These are phyloP conservation scores for Phytophthora fragariaefolia DNA, from an alignment of 352 stramenopile species.

Conservation along the genomic window DNA sequence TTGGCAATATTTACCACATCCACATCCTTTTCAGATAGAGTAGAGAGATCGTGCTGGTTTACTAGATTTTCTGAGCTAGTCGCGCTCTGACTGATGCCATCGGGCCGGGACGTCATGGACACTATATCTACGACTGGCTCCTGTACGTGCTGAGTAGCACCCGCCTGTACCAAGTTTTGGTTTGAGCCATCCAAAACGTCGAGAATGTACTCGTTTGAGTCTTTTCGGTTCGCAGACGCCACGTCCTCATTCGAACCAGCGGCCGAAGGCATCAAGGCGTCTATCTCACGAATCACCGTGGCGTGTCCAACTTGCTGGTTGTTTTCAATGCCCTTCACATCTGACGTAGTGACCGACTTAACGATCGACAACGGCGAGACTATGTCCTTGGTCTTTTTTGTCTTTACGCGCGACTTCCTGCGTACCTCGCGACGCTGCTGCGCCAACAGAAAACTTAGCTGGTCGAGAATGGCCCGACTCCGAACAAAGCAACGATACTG, in stretches of 20 bases:
- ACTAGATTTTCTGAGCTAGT: constrained; percentile 2
- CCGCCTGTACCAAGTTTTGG: constrained; percentile 4
- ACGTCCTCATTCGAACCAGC: not conserved
- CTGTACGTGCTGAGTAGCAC: not conserved
- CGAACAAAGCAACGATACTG: constrained; percentile 49
- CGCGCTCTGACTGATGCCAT: not conserved
- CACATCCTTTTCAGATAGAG: constrained; percentile 6
- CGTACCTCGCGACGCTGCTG: constrained; percentile 40
- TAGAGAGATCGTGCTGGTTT: not conserved
- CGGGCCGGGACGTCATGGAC: not conserved
- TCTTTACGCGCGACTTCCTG: constrained; percentile 29
- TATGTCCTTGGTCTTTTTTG: constrained; percentile 14
- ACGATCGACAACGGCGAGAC: not conserved
- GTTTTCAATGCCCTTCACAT: constrained; percentile 4
- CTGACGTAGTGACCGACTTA: not conserved
- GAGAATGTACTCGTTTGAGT: constrained; percentile 26
- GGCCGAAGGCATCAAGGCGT: not conserved
- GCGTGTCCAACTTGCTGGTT: constrained; percentile 13
- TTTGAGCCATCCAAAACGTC: constrained; percentile 23
- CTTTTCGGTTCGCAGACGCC: constrained; percentile 11
- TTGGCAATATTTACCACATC: not conserved
- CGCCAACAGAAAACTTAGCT: constrained; percentile 48
- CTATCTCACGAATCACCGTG: constrained; percentile 5
- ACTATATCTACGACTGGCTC: not conserved
- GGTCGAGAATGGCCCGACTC: constrained; percentile 41